Percentiles rank a stretch among this genome's conserved stretches.
Evolutionary conservation across 2,329 filamentous ascomycete genomes (phyloP).

Genomic region (Pleoardoris graminearum): DNA sequence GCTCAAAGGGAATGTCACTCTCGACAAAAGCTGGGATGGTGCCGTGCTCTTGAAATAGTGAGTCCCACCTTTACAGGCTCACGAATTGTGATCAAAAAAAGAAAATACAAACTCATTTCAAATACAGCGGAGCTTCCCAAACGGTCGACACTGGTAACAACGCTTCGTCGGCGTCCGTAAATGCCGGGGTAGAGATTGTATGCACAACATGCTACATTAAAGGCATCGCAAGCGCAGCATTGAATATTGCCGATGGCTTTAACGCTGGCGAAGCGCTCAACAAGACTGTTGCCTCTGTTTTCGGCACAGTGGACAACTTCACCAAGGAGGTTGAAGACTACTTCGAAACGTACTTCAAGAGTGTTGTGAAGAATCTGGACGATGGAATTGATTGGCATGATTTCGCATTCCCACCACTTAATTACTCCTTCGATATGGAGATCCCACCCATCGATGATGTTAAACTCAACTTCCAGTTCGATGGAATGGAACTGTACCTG

Average conservation of each 20-base stretch:
- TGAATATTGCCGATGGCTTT: conserved; percentile 50
- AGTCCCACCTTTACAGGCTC: conserved; percentile 5
- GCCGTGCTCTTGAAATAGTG: conserved; percentile 45
- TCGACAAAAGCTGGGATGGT: conserved; percentile 50
- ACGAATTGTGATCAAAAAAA: too few relatives aligned
- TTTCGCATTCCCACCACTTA: conserved; percentile 25
- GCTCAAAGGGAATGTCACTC: conserved; percentile 20
- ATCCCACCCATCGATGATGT: conserved; percentile 51
- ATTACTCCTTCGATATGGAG: conserved; percentile 43
- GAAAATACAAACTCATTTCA: conserved; percentile 2
- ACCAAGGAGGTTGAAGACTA: conserved; percentile 15
- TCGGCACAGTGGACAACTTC: conserved; percentile 23
- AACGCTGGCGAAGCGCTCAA: conserved; percentile 37
- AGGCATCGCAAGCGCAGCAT: conserved; percentile 49
- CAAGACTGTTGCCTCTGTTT: conserved; percentile 17
- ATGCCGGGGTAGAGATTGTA: conserved; percentile 46
- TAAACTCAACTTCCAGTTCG: conserved; percentile 53
- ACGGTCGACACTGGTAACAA: conserved; percentile 14
- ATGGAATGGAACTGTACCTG: conserved; percentile 58
- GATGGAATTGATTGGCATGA: conserved; percentile 25
- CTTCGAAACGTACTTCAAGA: conserved; percentile 12
- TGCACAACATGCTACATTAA: conserved; percentile 58
- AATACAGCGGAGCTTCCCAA: conserved; percentile 7
- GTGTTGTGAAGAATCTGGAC: conserved; percentile 16
- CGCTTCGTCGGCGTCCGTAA: conserved; percentile 14